These are phyloP conservation scores for Aspergillus japonicus DNA, from an alignment of 2,329 filamentous ascomycete genomes.

Conservation along the genomic window DNA sequence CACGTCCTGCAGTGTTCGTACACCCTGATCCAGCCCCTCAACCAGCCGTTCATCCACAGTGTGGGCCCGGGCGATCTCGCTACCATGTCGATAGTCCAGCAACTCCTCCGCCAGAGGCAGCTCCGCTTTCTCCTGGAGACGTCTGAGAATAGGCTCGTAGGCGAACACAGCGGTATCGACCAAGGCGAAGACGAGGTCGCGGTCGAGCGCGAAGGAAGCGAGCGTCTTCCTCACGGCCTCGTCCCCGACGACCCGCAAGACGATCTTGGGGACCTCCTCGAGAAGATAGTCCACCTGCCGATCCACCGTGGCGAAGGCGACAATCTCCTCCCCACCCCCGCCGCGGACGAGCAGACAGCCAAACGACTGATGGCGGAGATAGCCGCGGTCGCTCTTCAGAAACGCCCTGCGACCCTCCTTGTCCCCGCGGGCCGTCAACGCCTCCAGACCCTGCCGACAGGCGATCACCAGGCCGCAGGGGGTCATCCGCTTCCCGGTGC, in stretches of 20 bases:
- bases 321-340: conserved; percentile 44
- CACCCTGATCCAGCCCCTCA: no score
- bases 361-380: conserved; percentile 61
- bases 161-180: conserved; percentile 68
- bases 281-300: conserved; percentile 51
- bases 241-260: conserved; percentile 53
- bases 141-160: conserved; percentile 64
- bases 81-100: conserved; percentile 19
- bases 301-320: conserved; percentile 61
- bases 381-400: conserved; percentile 48
- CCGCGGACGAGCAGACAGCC: conserved; percentile 61
- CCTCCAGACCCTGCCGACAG: no score
- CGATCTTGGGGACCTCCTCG: conserved; percentile 46
- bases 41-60: no score
- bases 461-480: neutral
- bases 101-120: conserved; percentile 58
- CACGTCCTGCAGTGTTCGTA: conserved; percentile 24
- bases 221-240: conserved; percentile 51
- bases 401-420: conserved; percentile 43
- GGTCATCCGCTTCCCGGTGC: conserved; percentile 11
- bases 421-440: neutral
- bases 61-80: no score
- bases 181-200: conserved; percentile 52
- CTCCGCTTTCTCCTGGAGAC: conserved; percentile 56
- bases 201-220: conserved; percentile 38